These are phyloP conservation scores for Chamaecrista fasciculata DNA, from an alignment of 306 rosid genomes.

Conservation along the genomic window DNA sequence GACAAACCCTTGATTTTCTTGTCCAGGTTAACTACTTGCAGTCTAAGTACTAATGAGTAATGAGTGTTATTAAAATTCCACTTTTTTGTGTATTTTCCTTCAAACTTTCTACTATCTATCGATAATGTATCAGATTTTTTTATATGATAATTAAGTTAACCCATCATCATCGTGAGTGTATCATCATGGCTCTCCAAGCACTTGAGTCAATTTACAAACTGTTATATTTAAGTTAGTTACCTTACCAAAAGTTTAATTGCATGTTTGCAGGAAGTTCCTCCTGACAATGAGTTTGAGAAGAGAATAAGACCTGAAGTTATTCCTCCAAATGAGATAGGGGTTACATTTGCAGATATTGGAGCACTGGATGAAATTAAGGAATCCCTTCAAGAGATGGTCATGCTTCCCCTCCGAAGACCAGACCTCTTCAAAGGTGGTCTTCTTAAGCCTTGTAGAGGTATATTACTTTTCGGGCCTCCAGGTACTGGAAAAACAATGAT, in stretches of 20 bases:
- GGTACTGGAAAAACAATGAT: slow-evolving; percentile 78
- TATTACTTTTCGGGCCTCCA: slow-evolving; percentile 69
- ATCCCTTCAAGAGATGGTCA: slow-evolving; percentile 63
- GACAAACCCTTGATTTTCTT: not conserved
- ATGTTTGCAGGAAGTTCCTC: slow-evolving; percentile 51
- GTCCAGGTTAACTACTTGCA: not conserved
- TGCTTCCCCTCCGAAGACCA: slow-evolving; percentile 72
- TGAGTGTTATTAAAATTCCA: not conserved
- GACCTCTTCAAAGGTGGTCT: slow-evolving; percentile 79
- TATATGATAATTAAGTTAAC: slow-evolving; percentile 13
- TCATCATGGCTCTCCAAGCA: not conserved
- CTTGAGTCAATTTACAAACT: not conserved
- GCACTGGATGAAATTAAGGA: slow-evolving; percentile 59
- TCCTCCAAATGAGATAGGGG: slow-evolving; percentile 62
- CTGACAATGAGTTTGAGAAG: slow-evolving; percentile 76
- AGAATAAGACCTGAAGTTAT: slow-evolving; percentile 64
- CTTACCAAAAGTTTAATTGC: slow-evolving; percentile 6
- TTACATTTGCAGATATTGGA: slow-evolving; percentile 66
- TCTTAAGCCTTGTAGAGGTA: slow-evolving; percentile 72
- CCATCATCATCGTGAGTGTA: not conserved
- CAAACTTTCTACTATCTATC: not conserved
- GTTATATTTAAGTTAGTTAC: not conserved
- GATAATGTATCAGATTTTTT: not conserved
- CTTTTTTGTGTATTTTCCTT: not conserved
- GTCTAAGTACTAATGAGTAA: not conserved